Conservation (phyloP, 31 red algal species). For the Asparagopsis taxiformis region DNA sequence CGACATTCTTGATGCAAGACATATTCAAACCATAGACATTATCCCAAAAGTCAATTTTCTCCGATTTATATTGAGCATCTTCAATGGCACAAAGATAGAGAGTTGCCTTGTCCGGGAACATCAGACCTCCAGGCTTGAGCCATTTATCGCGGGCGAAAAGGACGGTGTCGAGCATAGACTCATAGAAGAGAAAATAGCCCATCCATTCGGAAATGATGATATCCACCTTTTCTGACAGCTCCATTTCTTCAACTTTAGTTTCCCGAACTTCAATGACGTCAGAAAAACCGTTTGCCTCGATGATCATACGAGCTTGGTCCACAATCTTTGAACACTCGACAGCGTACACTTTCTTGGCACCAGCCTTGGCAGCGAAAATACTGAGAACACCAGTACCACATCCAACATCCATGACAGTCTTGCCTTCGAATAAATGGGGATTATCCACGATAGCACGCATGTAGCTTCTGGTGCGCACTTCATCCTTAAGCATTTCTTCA, state of each 20-base stretch:
- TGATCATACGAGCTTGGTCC: slow-evolving; percentile 82
- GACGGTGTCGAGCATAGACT: slow-evolving; percentile 94
- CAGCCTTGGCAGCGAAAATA: slow-evolving; percentile 92
- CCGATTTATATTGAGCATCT: slow-evolving; percentile 85
- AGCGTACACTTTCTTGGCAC: slow-evolving; percentile 90
- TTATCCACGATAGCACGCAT: slow-evolving; percentile 94
- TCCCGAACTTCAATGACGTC: slow-evolving; percentile 76
- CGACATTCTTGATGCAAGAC: slow-evolving; percentile 89
- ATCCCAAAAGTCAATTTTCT: slow-evolving; percentile 99
- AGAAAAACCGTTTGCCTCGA: slow-evolving; percentile 72
- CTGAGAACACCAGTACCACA: slow-evolving; percentile 91
- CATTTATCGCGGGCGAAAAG: slow-evolving; percentile 92
- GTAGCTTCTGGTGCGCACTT: slow-evolving; percentile 84
- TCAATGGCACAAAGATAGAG: slow-evolving; percentile 94
- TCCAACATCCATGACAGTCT: slow-evolving; percentile 93
- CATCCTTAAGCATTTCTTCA: slow-evolving; percentile 99
- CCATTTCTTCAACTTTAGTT: slow-evolving; percentile 88
- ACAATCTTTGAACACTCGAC: slow-evolving; percentile 92
- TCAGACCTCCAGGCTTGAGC: slow-evolving; percentile 81
- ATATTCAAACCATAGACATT: slow-evolving; percentile 93
- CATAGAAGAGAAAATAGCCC: slow-evolving; percentile 99
- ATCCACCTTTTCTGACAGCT: slow-evolving; percentile 80
- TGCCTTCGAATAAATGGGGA: slow-evolving; percentile 81
- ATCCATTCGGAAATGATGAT: slow-evolving; percentile 99
- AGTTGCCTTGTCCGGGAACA: slow-evolving; percentile 88